Conservation (phyloP, 148 eudicot species). For the Silene latifolia region DNA sequence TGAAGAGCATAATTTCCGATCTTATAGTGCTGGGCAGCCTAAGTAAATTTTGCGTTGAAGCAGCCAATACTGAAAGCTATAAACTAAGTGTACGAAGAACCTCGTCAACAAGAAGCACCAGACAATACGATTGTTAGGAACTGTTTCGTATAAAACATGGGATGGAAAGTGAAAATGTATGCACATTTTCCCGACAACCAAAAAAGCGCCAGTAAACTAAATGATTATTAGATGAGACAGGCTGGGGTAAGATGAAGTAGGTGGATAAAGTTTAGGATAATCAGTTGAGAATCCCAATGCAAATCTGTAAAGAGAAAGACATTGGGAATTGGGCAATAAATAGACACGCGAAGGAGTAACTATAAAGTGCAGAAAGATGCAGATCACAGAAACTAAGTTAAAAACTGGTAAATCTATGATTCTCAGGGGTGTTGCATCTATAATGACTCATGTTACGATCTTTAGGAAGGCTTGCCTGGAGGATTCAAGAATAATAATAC, state of each 20-base stretch:
- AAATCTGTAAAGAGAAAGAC: slow-evolving; percentile 20
- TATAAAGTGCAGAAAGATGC: slow-evolving; percentile 12
- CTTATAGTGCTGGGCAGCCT: not conserved
- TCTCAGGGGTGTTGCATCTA: not conserved
- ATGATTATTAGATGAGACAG: slow-evolving; percentile 10
- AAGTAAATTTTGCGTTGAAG: not conserved
- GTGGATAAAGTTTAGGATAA: slow-evolving; percentile 12
- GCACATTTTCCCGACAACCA: slow-evolving; percentile 17
- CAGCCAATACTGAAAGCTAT: not conserved
- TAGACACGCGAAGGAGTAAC: slow-evolving; percentile 1
- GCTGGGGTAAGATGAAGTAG: not conserved
- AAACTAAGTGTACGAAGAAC: not conserved
- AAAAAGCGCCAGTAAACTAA: slow-evolving; percentile 11
- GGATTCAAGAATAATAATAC: not conserved
- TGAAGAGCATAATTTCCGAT: not conserved
- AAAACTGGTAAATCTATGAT: not conserved
- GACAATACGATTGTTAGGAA: not conserved
- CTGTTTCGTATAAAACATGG: slow-evolving; percentile 9
- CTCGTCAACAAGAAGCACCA: not conserved
- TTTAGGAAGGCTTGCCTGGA: not conserved
- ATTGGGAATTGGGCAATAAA: slow-evolving; percentile 8
- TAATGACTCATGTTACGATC: not conserved
- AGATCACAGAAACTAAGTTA: not conserved
- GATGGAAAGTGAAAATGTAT: slow-evolving; percentile 8
- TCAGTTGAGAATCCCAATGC: slow-evolving; percentile 25